Evolutionary conservation across 768 basidiomycete species (phyloP).

Genomic region (Pulveroboletus frians): DNA sequence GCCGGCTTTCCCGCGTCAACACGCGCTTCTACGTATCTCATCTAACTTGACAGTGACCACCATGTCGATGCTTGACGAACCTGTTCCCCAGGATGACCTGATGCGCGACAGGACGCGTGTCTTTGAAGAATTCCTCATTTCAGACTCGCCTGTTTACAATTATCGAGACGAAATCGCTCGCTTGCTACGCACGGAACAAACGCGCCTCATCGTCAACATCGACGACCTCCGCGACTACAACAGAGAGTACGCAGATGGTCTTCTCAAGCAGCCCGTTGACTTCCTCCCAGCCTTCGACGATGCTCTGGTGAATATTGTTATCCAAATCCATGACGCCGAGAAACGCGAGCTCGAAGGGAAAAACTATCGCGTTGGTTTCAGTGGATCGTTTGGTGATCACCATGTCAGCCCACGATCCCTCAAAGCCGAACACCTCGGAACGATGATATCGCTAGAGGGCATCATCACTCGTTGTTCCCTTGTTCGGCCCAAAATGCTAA

Average conservation of each 20-base stretch:
- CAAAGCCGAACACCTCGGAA: slow-evolving; percentile 81
- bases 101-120: slow-evolving; percentile 71
- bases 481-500: slow-evolving; percentile 97
- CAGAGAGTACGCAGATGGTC: slow-evolving; percentile 80
- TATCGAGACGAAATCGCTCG: slow-evolving; percentile 81
- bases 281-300: slow-evolving; percentile 87
- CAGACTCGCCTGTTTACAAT: slow-evolving; percentile 63
- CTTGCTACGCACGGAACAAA: slow-evolving; percentile 77
- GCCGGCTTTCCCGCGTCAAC: slow-evolving; percentile 30
- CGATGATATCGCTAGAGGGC: slow-evolving; percentile 96
- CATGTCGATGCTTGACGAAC: slow-evolving; percentile 44
- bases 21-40: slow-evolving; percentile 9
- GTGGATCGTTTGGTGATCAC: slow-evolving; percentile 96
- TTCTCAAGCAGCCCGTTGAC: slow-evolving; percentile 83
- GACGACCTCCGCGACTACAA: slow-evolving; percentile 94
- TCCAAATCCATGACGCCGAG: slow-evolving; percentile 66
- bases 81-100: slow-evolving; percentile 63
- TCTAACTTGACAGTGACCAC: slow-evolving; percentile 2
- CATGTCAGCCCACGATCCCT: slow-evolving; percentile 94
- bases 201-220: slow-evolving; percentile 90
- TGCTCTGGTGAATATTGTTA: slow-evolving; percentile 69
- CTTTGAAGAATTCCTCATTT: slow-evolving; percentile 80
- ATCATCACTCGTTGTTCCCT: slow-evolving; percentile 98
- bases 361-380: slow-evolving; percentile 82
- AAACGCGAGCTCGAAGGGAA: slow-evolving; percentile 82